Conservation (phyloP, 176 grass and related monocot genomes). For the Ananas comosus region DNA sequence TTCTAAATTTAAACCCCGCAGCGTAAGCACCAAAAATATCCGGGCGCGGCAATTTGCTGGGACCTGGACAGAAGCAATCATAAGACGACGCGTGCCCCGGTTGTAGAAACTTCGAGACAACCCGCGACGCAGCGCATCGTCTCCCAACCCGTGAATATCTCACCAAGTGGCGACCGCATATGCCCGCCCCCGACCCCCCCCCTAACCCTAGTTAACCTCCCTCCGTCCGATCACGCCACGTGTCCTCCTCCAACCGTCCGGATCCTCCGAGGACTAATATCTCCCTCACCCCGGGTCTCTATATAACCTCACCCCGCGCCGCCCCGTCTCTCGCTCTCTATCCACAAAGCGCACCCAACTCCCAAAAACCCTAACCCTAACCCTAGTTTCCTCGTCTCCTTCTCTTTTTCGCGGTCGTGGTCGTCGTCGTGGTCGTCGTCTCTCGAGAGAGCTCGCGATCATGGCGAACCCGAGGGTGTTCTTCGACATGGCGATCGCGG, state of each 20-base stretch:
- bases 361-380: background rate
- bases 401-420: too few species aligned
- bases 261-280: background rate
- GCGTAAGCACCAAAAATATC: too few species aligned
- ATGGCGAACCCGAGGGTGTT: constrained; percentile 30
- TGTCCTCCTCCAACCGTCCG: background rate
- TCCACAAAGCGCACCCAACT: background rate
- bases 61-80: too few species aligned
- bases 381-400: background rate
- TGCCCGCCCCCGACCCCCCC: too few species aligned
- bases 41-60: too few species aligned
- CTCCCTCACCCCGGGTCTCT: background rate
- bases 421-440: too few species aligned
- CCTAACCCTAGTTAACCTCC: background rate
- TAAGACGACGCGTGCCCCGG: too few species aligned
- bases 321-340: background rate
- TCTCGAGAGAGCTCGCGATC: background rate
- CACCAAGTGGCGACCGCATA: background rate
- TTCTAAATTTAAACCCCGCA: too few species aligned
- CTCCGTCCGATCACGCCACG: background rate
- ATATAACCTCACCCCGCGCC: background rate
- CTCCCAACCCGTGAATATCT: background rate
- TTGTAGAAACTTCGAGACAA: too few species aligned
- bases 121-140: too few species aligned
- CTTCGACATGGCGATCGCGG: constrained; percentile 26